Evolutionary conservation across 1,139 yeast genomes (phyloP).

Genomic region (Scheffersomyces illinoinensis): DNA sequence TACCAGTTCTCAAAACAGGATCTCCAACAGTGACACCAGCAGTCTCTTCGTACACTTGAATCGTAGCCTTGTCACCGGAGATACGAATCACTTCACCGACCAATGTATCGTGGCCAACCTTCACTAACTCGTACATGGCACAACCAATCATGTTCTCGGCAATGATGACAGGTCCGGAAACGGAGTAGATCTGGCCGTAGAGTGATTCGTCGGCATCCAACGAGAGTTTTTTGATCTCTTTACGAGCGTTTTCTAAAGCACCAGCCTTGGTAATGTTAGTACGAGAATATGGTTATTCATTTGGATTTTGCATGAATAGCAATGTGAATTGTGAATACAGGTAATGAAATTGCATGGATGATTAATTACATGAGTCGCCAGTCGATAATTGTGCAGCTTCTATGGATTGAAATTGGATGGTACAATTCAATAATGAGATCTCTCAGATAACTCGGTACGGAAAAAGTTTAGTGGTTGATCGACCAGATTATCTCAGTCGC

Average conservation of each 20-base stretch:
- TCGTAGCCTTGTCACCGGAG: constrained; percentile 93
- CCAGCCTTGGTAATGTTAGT: constrained; percentile 65
- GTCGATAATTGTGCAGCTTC: not conserved
- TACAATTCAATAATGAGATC: not conserved
- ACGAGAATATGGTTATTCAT: constrained; percentile 1
- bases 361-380: no score
- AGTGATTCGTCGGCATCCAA: constrained; percentile 74
- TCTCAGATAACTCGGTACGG: not conserved
- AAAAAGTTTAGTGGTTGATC: not conserved
- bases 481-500: not conserved
- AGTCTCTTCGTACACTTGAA: constrained; percentile 98
- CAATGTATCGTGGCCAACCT: constrained; percentile 93
- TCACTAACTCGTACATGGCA: constrained; percentile 98
- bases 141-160: constrained; percentile 99
- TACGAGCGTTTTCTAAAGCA: constrained; percentile 95
- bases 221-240: constrained; percentile 83
- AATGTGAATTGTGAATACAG: not conserved
- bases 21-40: constrained; percentile 99
- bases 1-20: constrained; percentile 96
- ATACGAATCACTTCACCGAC: constrained; percentile 99
- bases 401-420: not conserved
- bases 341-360: not conserved
- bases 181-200: constrained; percentile 88
- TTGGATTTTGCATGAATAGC: not conserved
- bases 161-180: constrained; percentile 95